These are phyloP conservation scores for Kuraishia piskuri DNA, from an alignment of 805 yeast species.

Conservation along the genomic window DNA sequence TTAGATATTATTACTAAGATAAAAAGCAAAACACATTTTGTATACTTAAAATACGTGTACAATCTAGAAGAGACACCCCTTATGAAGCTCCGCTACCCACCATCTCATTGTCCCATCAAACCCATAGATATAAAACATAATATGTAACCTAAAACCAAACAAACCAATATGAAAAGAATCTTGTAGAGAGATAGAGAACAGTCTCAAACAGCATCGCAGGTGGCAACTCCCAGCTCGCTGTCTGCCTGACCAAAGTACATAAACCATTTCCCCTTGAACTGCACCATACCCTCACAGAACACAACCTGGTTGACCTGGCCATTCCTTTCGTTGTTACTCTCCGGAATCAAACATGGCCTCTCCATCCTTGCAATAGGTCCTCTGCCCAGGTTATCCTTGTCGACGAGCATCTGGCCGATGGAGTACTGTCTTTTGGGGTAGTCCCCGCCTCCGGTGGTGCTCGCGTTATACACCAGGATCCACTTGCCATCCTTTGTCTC, in stretches of 20 bases:
- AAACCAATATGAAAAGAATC: not conserved
- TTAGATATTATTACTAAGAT: too few relatives aligned
- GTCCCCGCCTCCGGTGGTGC: not conserved
- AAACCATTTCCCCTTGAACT: conserved; percentile 3
- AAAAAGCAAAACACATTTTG: too few relatives aligned
- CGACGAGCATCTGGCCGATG: not conserved
- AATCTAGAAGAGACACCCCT: too few relatives aligned
- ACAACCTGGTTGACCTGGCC: conserved; percentile 2
- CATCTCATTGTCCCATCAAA: too few relatives aligned
- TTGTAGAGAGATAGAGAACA: too few relatives aligned
- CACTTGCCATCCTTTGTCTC: conserved; percentile 1
- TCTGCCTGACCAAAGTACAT: conserved; percentile 1
- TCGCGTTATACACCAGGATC: conserved; percentile 1
- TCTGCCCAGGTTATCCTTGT: not conserved
- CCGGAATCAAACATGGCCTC: not conserved
- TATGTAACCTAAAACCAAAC: too few relatives aligned
- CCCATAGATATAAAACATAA: not conserved
- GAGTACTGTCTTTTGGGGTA: conserved; percentile 1
- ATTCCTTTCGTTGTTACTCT: not conserved
- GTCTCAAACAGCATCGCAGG: not conserved
- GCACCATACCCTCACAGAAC: conserved; percentile 2
- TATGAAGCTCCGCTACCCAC: too few relatives aligned
- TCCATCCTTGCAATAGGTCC: conserved; percentile 2
- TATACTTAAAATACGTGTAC: too few relatives aligned
- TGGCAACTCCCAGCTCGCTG: conserved; percentile 1